Evolutionary conservation across 2,329 filamentous ascomycete genomes (phyloP).

Genomic region (Ophiocordyceps camponoti-floridani): DNA sequence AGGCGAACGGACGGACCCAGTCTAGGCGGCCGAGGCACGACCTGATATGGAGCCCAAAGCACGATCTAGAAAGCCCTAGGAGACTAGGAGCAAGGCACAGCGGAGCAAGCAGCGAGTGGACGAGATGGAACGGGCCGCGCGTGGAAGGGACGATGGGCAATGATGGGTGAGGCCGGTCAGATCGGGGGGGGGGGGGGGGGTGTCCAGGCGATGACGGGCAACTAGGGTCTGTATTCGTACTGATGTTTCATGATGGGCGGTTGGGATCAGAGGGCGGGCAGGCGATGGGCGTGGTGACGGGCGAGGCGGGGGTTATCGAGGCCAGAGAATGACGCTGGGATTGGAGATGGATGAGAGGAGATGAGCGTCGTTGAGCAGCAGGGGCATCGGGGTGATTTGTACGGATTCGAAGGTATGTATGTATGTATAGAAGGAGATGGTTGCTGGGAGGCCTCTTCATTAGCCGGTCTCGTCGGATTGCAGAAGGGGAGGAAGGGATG

Average conservation of each 20-base stretch:
- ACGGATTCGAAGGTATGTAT: too few relatives aligned
- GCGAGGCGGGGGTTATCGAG: neutral
- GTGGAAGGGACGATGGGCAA: neutral
- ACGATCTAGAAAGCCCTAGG: neutral
- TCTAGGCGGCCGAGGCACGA: neutral
- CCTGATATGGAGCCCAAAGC: neutral
- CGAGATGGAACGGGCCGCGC: slow-evolving; percentile 1
- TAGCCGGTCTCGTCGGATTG: too few relatives aligned
- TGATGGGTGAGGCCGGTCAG: neutral
- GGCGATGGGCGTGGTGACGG: neutral
- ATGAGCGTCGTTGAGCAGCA: too few relatives aligned
- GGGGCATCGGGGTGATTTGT: too few relatives aligned
- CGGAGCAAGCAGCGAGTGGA: neutral
- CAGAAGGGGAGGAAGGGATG: too few relatives aligned
- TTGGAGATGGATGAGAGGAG: too few relatives aligned
- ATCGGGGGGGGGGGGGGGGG: neutral
- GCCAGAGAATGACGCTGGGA: too few relatives aligned
- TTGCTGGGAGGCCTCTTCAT: too few relatives aligned
- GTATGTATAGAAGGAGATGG: too few relatives aligned
- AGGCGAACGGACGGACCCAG: neutral
- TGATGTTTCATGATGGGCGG: neutral
- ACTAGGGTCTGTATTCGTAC: too few relatives aligned
- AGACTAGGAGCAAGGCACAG: neutral
- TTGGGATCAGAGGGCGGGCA: neutral
- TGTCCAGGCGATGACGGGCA: too few relatives aligned